Evolutionary conservation across 306 rosid species (phyloP).

Genomic region (Cucurbita argyrosperma): DNA sequence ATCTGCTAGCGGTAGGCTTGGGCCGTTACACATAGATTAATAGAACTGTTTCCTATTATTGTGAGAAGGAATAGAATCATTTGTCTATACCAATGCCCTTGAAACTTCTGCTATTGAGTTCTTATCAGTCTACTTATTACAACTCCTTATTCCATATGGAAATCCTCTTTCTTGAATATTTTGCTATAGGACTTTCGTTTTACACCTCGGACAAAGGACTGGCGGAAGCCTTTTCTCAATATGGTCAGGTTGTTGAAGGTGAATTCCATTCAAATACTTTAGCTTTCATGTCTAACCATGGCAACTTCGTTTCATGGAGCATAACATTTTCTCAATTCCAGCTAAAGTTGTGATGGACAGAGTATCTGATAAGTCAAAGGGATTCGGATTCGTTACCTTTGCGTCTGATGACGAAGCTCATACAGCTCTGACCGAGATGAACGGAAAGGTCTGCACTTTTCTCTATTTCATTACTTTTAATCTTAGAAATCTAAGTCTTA

Average conservation of each 20-base stretch:
- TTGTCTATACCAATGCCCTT: background rate
- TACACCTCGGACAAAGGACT: conserved; percentile 52
- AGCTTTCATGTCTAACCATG: background rate
- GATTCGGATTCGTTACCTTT: conserved; percentile 82
- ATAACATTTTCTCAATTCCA: conserved; percentile 22
- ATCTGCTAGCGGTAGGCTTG: too few relatives aligned
- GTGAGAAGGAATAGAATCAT: background rate
- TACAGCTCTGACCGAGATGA: conserved; percentile 60
- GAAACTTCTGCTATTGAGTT: background rate
- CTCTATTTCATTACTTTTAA: background rate
- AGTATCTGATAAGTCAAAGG: conserved; percentile 65
- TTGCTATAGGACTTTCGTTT: conserved; percentile 52
- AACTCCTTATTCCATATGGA: background rate
- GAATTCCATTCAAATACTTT: background rate
- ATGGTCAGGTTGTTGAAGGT: conserved; percentile 89
- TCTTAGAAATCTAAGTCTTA: background rate
- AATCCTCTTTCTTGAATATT: background rate
- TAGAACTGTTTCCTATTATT: background rate
- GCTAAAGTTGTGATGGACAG: conserved; percentile 67
- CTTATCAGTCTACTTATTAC: background rate
- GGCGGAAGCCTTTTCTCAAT: conserved; percentile 60
- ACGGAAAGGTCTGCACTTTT: conserved; percentile 44
- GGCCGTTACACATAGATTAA: background rate
- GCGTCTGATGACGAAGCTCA: conserved; percentile 77
- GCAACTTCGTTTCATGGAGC: background rate